Evolutionary conservation across 1,139 yeast genomes (phyloP), one percentile per base, ranked within the genome.

Genomic region (Diutina scorzettiae): DNA sequence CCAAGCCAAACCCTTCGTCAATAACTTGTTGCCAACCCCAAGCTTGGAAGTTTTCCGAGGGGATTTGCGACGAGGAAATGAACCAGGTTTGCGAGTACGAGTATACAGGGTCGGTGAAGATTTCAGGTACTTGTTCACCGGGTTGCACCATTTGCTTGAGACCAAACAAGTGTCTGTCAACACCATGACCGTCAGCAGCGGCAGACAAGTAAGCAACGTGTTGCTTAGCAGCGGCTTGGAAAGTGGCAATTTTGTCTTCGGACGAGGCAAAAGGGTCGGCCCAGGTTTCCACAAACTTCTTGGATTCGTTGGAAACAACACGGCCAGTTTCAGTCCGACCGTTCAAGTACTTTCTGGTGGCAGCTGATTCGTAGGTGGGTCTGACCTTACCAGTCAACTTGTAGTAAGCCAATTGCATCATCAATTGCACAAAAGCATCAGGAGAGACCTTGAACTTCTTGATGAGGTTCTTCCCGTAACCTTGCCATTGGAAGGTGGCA

Each of bases 291-390:
- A 84, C 94, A 60, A 87, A 85, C 41, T 67, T 66, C 45, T 76
- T 70, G 25, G 89, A 75, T 57, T 83, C 95, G 44, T 62, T 63
- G n/a, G 95, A 79, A 20, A 86, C 96, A 7, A 87, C 65, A 57
- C 98, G 76, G 48, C 95, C 89, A 33, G 96, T 83, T 63, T 91
- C 98, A n/a, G 97, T 91, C 62, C 98, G 78, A 45, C 98, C 98
- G 53, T 76, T 79, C 57, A 79, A 82, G 64, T 73, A 89, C 57
- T 78, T 80, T 62, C 97, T 77, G 4, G 97, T 89, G 23, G 97
- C 87, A 6, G 96, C 96, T 41, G 95, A 82, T 62, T 91, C 98
- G 60, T 91, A 91, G 21, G 97, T 91, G 49, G 96, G 96, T 58
- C 93, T 74, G 47, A 78, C 69, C 45, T 74, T 77, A 25, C 95